Base-by-base conservation (phyloP, 495 filamentous ascomycete species). In the Podospora anserina region DNA sequence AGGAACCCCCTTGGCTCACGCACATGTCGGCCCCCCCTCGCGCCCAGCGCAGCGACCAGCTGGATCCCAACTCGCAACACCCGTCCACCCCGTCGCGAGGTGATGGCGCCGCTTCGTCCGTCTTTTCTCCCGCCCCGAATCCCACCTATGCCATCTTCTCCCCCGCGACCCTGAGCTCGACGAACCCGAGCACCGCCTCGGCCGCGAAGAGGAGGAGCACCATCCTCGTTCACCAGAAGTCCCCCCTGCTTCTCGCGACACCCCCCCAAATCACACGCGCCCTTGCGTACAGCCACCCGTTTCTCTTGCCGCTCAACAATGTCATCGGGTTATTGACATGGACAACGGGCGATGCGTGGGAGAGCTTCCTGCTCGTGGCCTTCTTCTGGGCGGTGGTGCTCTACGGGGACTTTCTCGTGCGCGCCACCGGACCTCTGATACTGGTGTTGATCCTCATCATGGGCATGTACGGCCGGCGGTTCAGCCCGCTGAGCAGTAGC, bases 141-240 rank as follows among this genome's bases (percentile, higher is more conserved):
- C 68, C 74, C 60, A 78, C 77, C 23, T 78, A 76, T 65, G 76
- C 79, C 57, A 63, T 73, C 68, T 99, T 99, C 82, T 92, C 94
- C 28, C 93, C 95, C 34, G 85, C 87, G 23, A 92, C 91, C 59
- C 85, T 91, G 62, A 88, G 89, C 84, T 88, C 75, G 61, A 72
- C 77, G 32, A 44, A 76, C 58, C 69, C 75, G 59, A 77, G 73
- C 64, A 85, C 86, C 16, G 87, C 90, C 27, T 82, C 90, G 63
- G 88, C 88, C 26, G 89, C 89, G 53, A 89, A 90, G 72, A 88
- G 92, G 66, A 88, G 93, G 61, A 94, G 92, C 54, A 95, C 92
- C 67, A 91, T 98, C 71, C 88, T 98, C 65, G 94, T 99, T 1
- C 93, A 98, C 78, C 93, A 95, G 76, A 99, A 98, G 79, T 96